Base-by-base conservation (phyloP, 176 grass and related monocot genomes). In the Tuctoria greenei region DNA sequence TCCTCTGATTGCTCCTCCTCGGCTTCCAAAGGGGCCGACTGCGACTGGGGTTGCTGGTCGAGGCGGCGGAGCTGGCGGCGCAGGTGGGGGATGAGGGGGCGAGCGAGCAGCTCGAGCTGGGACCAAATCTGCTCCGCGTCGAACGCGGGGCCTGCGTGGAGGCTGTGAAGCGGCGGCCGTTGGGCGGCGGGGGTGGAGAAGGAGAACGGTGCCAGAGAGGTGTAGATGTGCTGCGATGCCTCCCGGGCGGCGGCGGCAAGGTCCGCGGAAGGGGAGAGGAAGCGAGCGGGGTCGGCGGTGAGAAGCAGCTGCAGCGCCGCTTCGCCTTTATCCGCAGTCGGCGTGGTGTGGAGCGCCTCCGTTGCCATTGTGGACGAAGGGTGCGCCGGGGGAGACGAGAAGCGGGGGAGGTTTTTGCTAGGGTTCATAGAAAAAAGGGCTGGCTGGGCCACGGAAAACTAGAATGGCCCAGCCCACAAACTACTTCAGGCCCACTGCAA, bases 81-180 rank as follows among this genome's bases (percentile, higher is more conserved):
- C 65, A 94, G 52, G 61, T 77, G 39, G 24, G 91, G 86, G 14
- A 98, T 58, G 16, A 94, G 57, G 7, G 84, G 91, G 44, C 83
- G 87, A 39, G 86, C 77, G 24, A 98, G 75, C 52, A 98, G 84
- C 49, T 98, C 95, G 9, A 89, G 88, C 89, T 98, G 95, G 50
- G 78, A 89, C 95, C 91, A 98, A 45, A 98, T 92, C 84, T 98
- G 95, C 55, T 98, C 95, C 13, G 88, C 88, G 40, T 98, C 95
- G 52, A 98, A 98, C 37, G 67, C 78, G 5, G 88, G 75, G 41
- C 75, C 91, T 7, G 43, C 72, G 17, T 92, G 86, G 36, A 98
- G 89, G 40, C 39, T 71, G 0, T 86, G 82, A 4, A 91, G 71
- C 5, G 86, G 74, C 0, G 87, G 69, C 5, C 84, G 82, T 35